Conservation (phyloP, 1,284 basidiomycete species). For the Tylopilus sp. region DNA sequence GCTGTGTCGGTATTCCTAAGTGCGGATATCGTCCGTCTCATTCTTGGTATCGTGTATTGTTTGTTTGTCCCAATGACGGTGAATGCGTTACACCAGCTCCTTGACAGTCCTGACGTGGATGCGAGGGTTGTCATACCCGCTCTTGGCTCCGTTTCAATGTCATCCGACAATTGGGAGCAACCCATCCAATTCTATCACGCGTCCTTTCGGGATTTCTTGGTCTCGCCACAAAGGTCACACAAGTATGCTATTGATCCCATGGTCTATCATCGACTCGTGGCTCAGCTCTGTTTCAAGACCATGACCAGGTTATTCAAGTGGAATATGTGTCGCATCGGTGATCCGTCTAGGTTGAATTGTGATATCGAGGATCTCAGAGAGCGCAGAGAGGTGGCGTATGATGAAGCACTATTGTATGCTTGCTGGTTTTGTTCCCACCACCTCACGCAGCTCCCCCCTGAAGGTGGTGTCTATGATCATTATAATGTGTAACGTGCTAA, state of each 20-base stretch:
- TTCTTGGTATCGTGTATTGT: conserved; percentile 25
- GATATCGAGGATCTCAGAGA: conserved; percentile 23
- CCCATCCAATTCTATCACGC: conserved; percentile 34
- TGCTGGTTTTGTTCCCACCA: conserved; percentile 31
- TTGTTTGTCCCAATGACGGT: conserved; percentile 20
- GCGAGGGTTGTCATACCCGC: conserved; percentile 22
- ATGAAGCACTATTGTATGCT: conserved; percentile 23
- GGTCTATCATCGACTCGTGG: conserved; percentile 25
- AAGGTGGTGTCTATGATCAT: conserved; percentile 12
- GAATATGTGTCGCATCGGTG: conserved; percentile 27
- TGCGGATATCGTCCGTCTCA: conserved; percentile 17
- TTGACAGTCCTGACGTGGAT: conserved; percentile 24
- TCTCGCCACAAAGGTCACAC: conserved; percentile 16
- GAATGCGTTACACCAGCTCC: conserved; percentile 14
- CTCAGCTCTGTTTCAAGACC: conserved; percentile 23
- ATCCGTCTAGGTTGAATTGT: conserved; percentile 25
- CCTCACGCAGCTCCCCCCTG: conserved; percentile 20
- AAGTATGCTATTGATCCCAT: conserved; percentile 18
- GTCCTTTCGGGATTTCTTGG: conserved; percentile 35
- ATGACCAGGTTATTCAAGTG: conserved; percentile 26
- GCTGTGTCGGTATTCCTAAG: conserved; percentile 19
- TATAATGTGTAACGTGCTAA: conserved; percentile 11
- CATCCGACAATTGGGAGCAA: no score
- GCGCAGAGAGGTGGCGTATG: conserved; percentile 6
- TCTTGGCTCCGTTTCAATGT: conserved; percentile 20